These are phyloP conservation scores for Adansonia madagascariensis DNA, from an alignment of 441 rosid species.

Conservation along the genomic window DNA sequence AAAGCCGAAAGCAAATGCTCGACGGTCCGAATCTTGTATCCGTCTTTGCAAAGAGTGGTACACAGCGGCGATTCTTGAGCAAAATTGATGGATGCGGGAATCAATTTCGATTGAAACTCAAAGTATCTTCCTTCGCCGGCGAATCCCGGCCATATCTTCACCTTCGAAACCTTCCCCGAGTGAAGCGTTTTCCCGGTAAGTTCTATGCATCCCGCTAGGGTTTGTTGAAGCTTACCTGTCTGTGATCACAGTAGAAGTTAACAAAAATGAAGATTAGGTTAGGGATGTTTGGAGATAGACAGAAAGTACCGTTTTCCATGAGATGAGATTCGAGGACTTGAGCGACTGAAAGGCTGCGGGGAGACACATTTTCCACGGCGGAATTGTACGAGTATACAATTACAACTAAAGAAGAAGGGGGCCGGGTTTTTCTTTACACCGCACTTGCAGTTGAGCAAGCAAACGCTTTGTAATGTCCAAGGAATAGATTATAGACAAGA, in stretches of 20 bases:
- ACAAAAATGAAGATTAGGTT: background rate
- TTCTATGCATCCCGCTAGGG: slow-evolving; percentile 53
- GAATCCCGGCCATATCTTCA: slow-evolving; percentile 59
- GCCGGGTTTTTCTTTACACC: background rate
- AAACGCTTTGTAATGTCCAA: background rate
- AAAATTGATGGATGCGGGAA: slow-evolving; percentile 70
- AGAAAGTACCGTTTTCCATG: slow-evolving; percentile 56
- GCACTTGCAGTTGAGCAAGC: background rate
- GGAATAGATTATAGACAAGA: background rate
- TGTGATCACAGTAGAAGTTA: slow-evolving; percentile 20
- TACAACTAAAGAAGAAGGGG: background rate
- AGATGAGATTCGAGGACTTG: slow-evolving; percentile 50
- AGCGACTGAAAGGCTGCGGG: slow-evolving; percentile 39
- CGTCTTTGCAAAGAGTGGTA: slow-evolving; percentile 65
- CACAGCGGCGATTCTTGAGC: slow-evolving; percentile 66
- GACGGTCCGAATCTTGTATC: slow-evolving; percentile 60
- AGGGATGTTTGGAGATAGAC: background rate
- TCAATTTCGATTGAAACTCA: slow-evolving; percentile 45
- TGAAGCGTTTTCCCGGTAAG: slow-evolving; percentile 51
- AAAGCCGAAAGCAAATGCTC: slow-evolving; percentile 91
- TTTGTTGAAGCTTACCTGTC: slow-evolving; percentile 63
- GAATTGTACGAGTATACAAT: slow-evolving; percentile 1
- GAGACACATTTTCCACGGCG: slow-evolving; percentile 33
- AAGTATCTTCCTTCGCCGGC: slow-evolving; percentile 78
- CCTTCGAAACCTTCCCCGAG: slow-evolving; percentile 65